Base-by-base conservation (phyloP, 148 eudicot species). In the Oxyria digyna region DNA sequence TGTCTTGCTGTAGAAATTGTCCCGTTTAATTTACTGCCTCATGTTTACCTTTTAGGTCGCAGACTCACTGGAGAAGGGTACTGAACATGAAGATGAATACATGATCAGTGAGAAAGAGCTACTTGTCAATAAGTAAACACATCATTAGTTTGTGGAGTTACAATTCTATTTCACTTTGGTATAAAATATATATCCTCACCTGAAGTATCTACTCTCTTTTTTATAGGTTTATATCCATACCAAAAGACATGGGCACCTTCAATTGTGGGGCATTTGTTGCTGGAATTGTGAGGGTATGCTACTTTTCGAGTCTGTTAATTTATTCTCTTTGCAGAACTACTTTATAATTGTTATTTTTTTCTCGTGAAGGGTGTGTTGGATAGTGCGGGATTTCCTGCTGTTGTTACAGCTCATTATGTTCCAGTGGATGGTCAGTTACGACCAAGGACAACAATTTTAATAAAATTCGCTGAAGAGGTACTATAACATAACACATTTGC, bases 181-280 rank as follows among this genome's bases (percentile, higher is more conserved):
- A 13, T 9, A 12, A 17, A 21, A 18, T n/a, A n/a, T 69, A 15
- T 18, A 10, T 55, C 31, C 1, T 41, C 55, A n/a, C 40, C 54
- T 59, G 18, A 42, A 42, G 62, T 35, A 24, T 42, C 65, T 42
- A 15, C 40, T 2, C 21, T n/a, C n/a, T 42, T 33, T 20, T 62
- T 59, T 42, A 12, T 65, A 95, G 99, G 76, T 95, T 91, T 74
- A 95, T 95, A 68, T 95, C 99, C 37, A 81, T 88, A 81, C 99
- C 99, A 18, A 95, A 95, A 77, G 99, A 95, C 79, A 95, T 91
- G 99, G 99, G 99, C 27, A 83, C 99, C 41, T 95, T 95, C 71
- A 95, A 95, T 77, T 95, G 97, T 67, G 99, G 99, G 37, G 99
- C 99, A 32, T 95, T 95, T 85, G 99, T 95, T 75, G 99, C 99